phyloP scores from a whole-genome alignment of 371 early-diverging fungal species.

The Apophysomyces trapeziformis region DNA sequence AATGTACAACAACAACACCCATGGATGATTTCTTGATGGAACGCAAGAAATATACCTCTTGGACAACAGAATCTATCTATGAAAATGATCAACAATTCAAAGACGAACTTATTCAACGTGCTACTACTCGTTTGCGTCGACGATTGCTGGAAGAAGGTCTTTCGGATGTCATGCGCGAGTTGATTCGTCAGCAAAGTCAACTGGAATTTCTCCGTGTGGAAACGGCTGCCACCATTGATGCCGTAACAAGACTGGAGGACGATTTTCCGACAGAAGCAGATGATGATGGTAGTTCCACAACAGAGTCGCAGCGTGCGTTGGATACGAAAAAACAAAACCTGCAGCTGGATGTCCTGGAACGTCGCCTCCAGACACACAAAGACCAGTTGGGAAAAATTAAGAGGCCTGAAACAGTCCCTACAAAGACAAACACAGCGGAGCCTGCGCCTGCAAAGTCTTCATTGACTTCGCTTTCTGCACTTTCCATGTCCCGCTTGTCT shows the following conservation, averaged over 20 bases:
- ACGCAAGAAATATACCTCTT: background rate
- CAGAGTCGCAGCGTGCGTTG: constrained; percentile 8
- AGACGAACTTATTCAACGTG: constrained; percentile 27
- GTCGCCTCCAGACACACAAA: constrained; percentile 25
- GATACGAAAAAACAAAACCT: constrained; percentile 20
- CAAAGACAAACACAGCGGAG: constrained; percentile 1
- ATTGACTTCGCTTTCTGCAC: constrained; percentile 19
- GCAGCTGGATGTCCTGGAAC: constrained; percentile 43
- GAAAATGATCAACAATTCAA: constrained; percentile 5
- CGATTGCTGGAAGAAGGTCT: constrained; percentile 31
- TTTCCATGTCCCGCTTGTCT: constrained; percentile 24
- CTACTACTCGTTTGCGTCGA: constrained; percentile 27
- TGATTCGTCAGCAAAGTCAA: constrained; percentile 30
- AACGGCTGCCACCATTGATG: constrained; percentile 35
- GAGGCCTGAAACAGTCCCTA: background rate
- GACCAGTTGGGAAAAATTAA: constrained; percentile 5
- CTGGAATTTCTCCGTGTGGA: constrained; percentile 36
- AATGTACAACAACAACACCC: background rate
- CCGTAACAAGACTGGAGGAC: constrained; percentile 24
- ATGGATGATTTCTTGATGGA: background rate
- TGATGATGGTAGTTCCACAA: constrained; percentile 7
- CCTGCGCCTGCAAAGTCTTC: constrained; percentile 10
- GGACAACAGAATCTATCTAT: background rate
- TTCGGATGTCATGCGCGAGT: constrained; percentile 31
- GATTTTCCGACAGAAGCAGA: constrained; percentile 14